Evolutionary conservation across 2,329 filamentous ascomycete species (phyloP).

Genomic region (Ophiosphaerella korrae): DNA sequence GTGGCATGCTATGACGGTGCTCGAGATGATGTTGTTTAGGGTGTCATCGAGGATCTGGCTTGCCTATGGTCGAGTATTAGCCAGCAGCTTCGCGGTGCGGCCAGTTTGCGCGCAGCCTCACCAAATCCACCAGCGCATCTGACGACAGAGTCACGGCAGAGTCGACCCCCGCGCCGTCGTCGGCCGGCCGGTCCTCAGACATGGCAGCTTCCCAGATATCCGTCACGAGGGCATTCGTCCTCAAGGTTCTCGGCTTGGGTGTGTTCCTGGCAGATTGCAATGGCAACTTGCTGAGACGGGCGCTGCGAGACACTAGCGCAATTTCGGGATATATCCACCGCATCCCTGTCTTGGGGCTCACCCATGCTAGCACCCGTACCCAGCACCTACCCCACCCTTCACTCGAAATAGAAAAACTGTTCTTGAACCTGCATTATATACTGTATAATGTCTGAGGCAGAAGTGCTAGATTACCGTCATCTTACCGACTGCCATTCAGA

Average conservation of each 20-base stretch:
- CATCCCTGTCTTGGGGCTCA: slow-evolving; percentile 20
- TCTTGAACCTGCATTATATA: too few species aligned
- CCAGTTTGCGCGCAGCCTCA: slow-evolving; percentile 22
- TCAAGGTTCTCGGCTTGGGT: neutral
- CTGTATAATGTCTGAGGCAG: too few species aligned
- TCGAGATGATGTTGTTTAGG: slow-evolving; percentile 77
- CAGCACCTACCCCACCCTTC: slow-evolving; percentile 11
- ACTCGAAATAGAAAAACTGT: too few species aligned
- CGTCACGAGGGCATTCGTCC: neutral
- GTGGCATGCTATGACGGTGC: slow-evolving; percentile 74
- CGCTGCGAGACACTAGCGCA: slow-evolving; percentile 28
- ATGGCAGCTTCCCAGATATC: slow-evolving; percentile 27
- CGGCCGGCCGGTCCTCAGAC: slow-evolving; percentile 44
- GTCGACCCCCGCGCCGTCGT: slow-evolving; percentile 32
- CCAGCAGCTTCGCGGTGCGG: slow-evolving; percentile 33
- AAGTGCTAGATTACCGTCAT: too few species aligned
- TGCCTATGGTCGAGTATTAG: slow-evolving; percentile 27
- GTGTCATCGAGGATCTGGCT: slow-evolving; percentile 70
- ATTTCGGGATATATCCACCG: slow-evolving; percentile 24
- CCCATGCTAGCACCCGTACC: slow-evolving; percentile 10
- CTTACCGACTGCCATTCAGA: too few species aligned
- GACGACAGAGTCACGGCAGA: slow-evolving; percentile 31
- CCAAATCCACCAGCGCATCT: slow-evolving; percentile 39
- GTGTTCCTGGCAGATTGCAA: slow-evolving; percentile 2
- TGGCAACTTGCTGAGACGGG: slow-evolving; percentile 7